Conservation (phyloP, 2,329 filamentous ascomycete species). For the Ceratocystis albifundus region DNA sequence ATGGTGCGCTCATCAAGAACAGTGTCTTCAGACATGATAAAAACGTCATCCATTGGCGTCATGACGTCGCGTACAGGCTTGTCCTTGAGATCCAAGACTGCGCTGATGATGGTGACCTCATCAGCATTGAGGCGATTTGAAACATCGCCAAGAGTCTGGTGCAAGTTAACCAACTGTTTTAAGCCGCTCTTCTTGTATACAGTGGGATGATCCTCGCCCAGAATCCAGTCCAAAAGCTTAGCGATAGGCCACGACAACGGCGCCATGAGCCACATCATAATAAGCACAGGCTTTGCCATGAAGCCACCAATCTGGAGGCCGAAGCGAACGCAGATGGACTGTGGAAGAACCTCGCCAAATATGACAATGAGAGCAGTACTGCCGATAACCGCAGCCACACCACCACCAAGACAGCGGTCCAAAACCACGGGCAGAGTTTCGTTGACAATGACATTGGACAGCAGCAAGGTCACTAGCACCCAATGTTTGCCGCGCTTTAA, state of each 20-base stretch:
- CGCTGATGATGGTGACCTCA: constrained; percentile 97
- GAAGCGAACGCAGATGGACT: constrained; percentile 92
- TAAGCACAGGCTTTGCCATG: constrained; percentile 78
- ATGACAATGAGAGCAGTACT: constrained; percentile 95
- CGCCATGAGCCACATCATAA: constrained; percentile 83
- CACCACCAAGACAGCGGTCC: constrained; percentile 84
- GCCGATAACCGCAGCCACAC: constrained; percentile 84
- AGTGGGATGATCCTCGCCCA: constrained; percentile 90
- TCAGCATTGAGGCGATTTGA: constrained; percentile 89
- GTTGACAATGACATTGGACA: constrained; percentile 97
- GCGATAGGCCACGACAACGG: constrained; percentile 90
- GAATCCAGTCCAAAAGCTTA: constrained; percentile 82
- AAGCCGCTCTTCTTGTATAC: constrained; percentile 96
- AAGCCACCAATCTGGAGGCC: constrained; percentile 88
- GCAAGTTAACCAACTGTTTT: constrained; percentile 89
- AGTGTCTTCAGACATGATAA: constrained; percentile 90
- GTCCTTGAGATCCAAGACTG: constrained; percentile 89
- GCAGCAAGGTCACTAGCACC: constrained; percentile 85
- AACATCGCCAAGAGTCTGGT: constrained; percentile 78
- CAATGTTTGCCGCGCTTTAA: constrained; percentile 89
- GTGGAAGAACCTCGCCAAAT: constrained; percentile 91
- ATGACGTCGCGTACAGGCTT: constrained; percentile 93
- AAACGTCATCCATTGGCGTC: constrained; percentile 97
- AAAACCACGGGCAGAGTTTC: constrained; percentile 92
- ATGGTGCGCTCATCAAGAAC: constrained; percentile 87